Conservation (phyloP, 495 filamentous ascomycete genomes). For the Parathielavia hyrcaniae region DNA sequence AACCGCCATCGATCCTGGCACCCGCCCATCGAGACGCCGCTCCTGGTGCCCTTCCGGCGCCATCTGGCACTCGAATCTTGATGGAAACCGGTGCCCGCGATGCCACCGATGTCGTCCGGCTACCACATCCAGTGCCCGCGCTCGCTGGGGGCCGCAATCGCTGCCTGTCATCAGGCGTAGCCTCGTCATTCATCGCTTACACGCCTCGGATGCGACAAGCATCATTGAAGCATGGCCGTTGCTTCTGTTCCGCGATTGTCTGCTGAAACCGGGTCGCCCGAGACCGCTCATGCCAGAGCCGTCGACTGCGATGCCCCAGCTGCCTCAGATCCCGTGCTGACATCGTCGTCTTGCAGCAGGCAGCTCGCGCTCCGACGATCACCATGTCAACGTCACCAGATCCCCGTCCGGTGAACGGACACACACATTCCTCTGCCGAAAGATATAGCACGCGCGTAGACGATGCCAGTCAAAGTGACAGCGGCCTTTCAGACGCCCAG, state of each 20-base stretch:
- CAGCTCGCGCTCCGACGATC: conserved; percentile 34
- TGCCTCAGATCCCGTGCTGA: conserved; percentile 34
- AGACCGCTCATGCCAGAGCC: conserved; percentile 27
- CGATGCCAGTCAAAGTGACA: conserved; percentile 39
- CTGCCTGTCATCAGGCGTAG: conserved; percentile 35
- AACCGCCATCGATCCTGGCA: conserved; percentile 39
- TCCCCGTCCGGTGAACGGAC: conserved; percentile 41
- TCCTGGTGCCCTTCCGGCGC: conserved; percentile 28
- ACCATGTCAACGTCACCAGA: conserved; percentile 48
- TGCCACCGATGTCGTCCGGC: conserved; percentile 22
- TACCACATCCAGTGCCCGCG: conserved; percentile 20
- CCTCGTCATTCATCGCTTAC: conserved; percentile 44
- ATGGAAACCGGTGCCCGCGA: conserved; percentile 33
- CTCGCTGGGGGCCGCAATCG: conserved; percentile 35
- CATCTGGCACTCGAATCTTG: conserved; percentile 27
- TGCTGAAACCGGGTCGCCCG: conserved; percentile 36
- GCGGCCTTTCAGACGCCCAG: conserved; percentile 45
- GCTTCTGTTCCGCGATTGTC: conserved; percentile 21
- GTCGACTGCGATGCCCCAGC: conserved; percentile 19
- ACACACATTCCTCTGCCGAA: conserved; percentile 30
- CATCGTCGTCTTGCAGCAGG: conserved; percentile 43
- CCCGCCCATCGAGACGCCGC: conserved; percentile 36
- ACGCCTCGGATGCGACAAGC: conserved; percentile 42
- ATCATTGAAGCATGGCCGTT: conserved; percentile 27
- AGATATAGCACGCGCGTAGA: conserved; percentile 25